phyloP scores from a whole-genome alignment of 2,329 filamentous ascomycete species.

The Aureobasidium vineae region DNA sequence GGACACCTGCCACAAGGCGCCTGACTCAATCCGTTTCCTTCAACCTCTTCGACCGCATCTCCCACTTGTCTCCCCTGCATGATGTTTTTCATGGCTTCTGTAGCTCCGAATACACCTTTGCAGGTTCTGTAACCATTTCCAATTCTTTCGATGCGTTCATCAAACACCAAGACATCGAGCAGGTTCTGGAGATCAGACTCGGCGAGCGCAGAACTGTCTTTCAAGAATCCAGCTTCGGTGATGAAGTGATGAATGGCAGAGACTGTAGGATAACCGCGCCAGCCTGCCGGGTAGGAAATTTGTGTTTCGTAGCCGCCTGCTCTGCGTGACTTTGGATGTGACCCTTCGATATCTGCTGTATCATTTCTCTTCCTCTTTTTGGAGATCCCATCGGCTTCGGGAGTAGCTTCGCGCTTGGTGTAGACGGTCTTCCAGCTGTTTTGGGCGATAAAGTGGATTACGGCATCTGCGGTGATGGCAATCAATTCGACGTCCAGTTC shows the following conservation, averaged over 20 bases:
- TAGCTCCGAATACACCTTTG: slow-evolving; percentile 35
- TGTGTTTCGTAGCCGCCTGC: slow-evolving; percentile 32
- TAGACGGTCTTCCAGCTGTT: slow-evolving; percentile 65
- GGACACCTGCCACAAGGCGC: slow-evolving; percentile 89
- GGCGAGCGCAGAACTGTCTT: slow-evolving; percentile 54
- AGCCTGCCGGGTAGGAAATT: slow-evolving; percentile 36
- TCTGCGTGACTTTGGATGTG: slow-evolving; percentile 34
- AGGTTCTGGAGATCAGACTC: slow-evolving; percentile 81
- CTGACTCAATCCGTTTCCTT: slow-evolving; percentile 75
- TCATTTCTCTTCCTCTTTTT: slow-evolving; percentile 39
- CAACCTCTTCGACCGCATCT: slow-evolving; percentile 46
- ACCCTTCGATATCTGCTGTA: slow-evolving; percentile 37
- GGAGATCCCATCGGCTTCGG: not conserved
- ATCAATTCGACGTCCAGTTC: slow-evolving; percentile 89
- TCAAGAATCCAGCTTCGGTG: slow-evolving; percentile 65
- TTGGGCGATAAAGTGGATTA: slow-evolving; percentile 70
- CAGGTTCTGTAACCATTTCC: slow-evolving; percentile 52
- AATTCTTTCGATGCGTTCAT: slow-evolving; percentile 72
- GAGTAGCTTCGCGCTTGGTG: slow-evolving; percentile 28
- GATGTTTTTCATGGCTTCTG: slow-evolving; percentile 28
- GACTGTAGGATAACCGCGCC: slow-evolving; percentile 73
- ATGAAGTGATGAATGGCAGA: slow-evolving; percentile 74
- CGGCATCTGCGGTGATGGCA: slow-evolving; percentile 67
- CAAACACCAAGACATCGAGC: slow-evolving; percentile 83
- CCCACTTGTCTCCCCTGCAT: slow-evolving; percentile 28